Conservation (phyloP, 345 rosid species). For the Excoecaria cochinchinensis region DNA sequence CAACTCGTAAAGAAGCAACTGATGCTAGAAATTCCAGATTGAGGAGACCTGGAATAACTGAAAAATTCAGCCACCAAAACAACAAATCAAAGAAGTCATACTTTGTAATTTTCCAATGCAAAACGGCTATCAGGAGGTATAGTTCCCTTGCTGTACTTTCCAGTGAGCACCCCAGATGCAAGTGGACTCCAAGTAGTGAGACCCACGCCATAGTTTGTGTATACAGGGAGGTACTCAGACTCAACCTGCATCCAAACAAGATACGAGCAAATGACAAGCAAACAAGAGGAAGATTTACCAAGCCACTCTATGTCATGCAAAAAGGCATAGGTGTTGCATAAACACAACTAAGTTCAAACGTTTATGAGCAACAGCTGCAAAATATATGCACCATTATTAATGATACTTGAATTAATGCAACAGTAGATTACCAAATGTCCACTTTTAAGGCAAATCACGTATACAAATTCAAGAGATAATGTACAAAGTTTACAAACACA, state of each 20-base stretch:
- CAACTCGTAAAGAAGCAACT: not conserved
- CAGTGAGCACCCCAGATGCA: conserved; percentile 96
- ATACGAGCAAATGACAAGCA: not conserved
- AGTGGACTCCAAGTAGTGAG: conserved; percentile 99
- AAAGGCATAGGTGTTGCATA: not conserved
- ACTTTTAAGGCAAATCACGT: not conserved
- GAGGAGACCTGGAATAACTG: not conserved
- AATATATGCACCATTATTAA: not conserved
- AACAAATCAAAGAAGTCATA: conserved; percentile 16
- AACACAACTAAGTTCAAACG: not conserved
- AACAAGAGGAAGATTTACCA: not conserved
- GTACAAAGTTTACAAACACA: not conserved
- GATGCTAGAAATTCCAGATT: not conserved
- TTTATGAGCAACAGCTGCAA: not conserved
- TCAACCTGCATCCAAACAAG: conserved; percentile 60
- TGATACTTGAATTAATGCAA: not conserved
- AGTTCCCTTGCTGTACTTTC: conserved; percentile 83
- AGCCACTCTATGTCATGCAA: not conserved
- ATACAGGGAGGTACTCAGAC: conserved; percentile 83
- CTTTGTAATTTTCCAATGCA: conserved; percentile 93
- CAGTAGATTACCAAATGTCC: not conserved
- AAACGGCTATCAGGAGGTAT: conserved; percentile 91
- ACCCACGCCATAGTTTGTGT: conserved; percentile 82
- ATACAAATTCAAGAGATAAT: not conserved
- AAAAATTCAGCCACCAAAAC: not conserved